Evolutionary conservation across 2,329 filamentous ascomycete genomes (phyloP).

Genomic region (Calycina marina): DNA sequence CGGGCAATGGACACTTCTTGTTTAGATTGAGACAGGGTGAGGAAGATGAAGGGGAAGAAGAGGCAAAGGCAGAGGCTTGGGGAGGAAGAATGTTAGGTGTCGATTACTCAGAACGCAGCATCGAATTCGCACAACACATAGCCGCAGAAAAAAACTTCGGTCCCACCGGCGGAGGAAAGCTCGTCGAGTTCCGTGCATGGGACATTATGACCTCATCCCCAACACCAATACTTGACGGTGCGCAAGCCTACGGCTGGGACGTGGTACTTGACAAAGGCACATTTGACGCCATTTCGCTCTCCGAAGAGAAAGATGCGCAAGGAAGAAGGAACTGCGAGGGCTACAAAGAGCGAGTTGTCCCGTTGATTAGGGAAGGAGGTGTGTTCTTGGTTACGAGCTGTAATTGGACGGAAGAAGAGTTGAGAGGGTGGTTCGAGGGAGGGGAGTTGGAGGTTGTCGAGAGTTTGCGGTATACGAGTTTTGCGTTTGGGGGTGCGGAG

Average conservation of each 20-base stretch:
- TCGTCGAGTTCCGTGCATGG: conserved; percentile 33
- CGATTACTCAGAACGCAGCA: conserved; percentile 68
- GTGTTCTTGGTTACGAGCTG: conserved; percentile 83
- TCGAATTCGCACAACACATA: conserved; percentile 59
- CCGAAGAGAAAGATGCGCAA: conserved; percentile 34
- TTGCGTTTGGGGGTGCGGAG: conserved; percentile 77
- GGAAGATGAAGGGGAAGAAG: conserved; percentile 24
- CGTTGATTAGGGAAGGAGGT: conserved; percentile 55
- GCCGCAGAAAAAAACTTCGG: conserved; percentile 24
- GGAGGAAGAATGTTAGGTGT: conserved; percentile 63
- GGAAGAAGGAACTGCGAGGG: conserved; percentile 54
- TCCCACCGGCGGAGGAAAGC: conserved; percentile 12
- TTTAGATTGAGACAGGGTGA: conserved; percentile 51
- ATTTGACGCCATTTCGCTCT: conserved; percentile 86
- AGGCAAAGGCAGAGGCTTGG: conserved; percentile 52
- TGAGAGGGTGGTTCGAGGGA: conserved; percentile 62
- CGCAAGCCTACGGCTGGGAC: conserved; percentile 49
- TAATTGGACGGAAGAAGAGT: conserved; percentile 91
- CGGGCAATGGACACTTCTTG: conserved; percentile 86
- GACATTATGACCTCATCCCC: conserved; percentile 34
- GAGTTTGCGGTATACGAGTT: conserved; percentile 68
- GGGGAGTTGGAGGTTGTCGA: conserved; percentile 36
- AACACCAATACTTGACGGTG: conserved; percentile 8
- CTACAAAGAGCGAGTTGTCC: conserved; percentile 56
- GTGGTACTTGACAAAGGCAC: conserved; percentile 96